A percentile compares a stretch with the other conserved stretches of the same genome.
Conservation (phyloP, 2,329 filamentous ascomycete species). For the Atkinsonella texensis region DNA sequence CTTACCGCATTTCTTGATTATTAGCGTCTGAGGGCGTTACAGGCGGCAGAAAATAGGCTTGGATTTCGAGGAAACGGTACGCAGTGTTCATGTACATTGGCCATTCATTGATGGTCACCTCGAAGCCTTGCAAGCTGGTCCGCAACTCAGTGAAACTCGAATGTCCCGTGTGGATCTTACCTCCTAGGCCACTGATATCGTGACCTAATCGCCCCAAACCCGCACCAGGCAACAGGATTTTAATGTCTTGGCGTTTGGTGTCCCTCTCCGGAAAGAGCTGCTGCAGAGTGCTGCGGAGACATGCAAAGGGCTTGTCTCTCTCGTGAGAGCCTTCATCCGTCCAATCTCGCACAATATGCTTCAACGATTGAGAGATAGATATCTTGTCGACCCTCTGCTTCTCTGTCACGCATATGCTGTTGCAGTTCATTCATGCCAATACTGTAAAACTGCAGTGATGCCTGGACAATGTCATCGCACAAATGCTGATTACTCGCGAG, state of each 20-base stretch:
- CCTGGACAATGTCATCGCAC: constrained; percentile 31
- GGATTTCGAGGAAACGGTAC: constrained; percentile 34
- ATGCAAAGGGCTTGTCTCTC: constrained; percentile 29
- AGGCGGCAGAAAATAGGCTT: constrained; percentile 13
- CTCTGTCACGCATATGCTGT: constrained; percentile 25
- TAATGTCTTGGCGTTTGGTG: constrained; percentile 12
- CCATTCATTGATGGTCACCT: constrained; percentile 46
- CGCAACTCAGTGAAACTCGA: neutral
- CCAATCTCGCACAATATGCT: constrained; percentile 48
- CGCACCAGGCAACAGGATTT: constrained; percentile 38
- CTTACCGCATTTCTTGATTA: no score
- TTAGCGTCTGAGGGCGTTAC: no score
- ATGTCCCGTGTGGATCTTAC: constrained; percentile 11
- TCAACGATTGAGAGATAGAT: constrained; percentile 39
- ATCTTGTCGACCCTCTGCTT: constrained; percentile 31
- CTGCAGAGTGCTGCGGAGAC: constrained; percentile 22
- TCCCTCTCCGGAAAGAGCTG: constrained; percentile 18
- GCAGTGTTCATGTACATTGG: constrained; percentile 44
- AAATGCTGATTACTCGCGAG: constrained; percentile 32
- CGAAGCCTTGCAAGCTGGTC: constrained; percentile 23
- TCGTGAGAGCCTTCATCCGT: constrained; percentile 34
- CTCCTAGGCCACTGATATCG: constrained; percentile 33
- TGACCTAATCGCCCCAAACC: constrained; percentile 40
- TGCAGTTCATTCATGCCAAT: constrained; percentile 32
- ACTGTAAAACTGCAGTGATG: constrained; percentile 34